Conservation (phyloP, 805 yeast species). For the Clavispora vitiphila region DNA sequence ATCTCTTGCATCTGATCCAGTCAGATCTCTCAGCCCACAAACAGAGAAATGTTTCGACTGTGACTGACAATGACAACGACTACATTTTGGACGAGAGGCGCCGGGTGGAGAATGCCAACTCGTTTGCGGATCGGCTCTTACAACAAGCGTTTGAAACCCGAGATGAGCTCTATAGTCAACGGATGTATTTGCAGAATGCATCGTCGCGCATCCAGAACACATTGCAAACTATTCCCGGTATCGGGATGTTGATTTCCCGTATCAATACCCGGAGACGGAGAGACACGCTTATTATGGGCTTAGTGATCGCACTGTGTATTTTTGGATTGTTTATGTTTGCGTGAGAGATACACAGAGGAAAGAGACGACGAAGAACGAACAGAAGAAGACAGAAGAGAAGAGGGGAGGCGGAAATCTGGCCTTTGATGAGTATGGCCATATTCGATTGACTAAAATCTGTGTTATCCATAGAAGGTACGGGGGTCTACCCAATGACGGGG, state of each 20-base stretch:
- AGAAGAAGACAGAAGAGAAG: too few relatives aligned
- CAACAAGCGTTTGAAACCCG: constrained; percentile 87
- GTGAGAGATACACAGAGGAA: too few relatives aligned
- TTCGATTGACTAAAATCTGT: too few relatives aligned
- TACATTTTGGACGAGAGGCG: constrained; percentile 75
- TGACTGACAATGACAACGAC: constrained; percentile 46
- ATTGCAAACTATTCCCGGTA: constrained; percentile 73
- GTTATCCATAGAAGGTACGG: too few relatives aligned
- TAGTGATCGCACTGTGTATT: constrained; percentile 68
- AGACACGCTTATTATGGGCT: constrained; percentile 78
- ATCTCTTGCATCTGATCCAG: constrained; percentile 70
- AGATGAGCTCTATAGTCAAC: constrained; percentile 75
- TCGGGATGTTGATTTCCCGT: constrained; percentile 66
- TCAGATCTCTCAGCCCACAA: constrained; percentile 73
- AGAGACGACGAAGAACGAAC: too few relatives aligned
- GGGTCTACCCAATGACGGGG: too few relatives aligned
- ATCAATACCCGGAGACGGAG: constrained; percentile 87
- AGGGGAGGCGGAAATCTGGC: too few relatives aligned
- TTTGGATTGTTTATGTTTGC: constrained; percentile 51
- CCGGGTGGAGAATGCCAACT: constrained; percentile 67
- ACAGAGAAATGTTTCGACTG: constrained; percentile 24
- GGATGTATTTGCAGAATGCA: constrained; percentile 57
- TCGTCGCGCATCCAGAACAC: constrained; percentile 58
- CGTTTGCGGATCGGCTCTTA: constrained; percentile 71
- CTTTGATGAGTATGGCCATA: too few relatives aligned